These are phyloP conservation scores for Pseudocercospora musae DNA, from an alignment of 2,329 filamentous ascomycete genomes.

Conservation along the genomic window DNA sequence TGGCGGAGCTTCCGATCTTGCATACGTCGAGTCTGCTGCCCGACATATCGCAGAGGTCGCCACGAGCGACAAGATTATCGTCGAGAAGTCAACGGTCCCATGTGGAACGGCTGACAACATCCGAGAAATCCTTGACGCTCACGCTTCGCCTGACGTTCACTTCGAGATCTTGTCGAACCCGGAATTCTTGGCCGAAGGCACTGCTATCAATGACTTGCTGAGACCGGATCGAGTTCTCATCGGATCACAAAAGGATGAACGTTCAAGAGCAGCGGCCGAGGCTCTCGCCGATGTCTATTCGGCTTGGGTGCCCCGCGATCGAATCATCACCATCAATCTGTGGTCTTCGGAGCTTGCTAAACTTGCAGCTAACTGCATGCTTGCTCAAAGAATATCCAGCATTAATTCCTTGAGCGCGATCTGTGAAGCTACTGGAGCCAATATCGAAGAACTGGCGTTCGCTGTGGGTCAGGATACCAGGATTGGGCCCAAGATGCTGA, in stretches of 20 bases:
- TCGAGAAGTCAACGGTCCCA: conserved; percentile 79
- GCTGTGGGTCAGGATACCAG: conserved; percentile 65
- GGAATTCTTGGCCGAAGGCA: conserved; percentile 76
- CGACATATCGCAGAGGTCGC: conserved; percentile 65
- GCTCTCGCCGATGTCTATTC: conserved; percentile 65
- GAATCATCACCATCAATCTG: conserved; percentile 69
- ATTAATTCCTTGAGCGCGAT: conserved; percentile 80
- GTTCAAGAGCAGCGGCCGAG: conserved; percentile 60
- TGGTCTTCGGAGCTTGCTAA: conserved; percentile 79
- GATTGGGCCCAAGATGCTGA: conserved; percentile 70
- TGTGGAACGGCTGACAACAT: conserved; percentile 70
- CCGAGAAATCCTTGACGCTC: conserved; percentile 57
- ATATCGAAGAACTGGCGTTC: conserved; percentile 68
- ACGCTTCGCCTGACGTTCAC: conserved; percentile 58
- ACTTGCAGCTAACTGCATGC: conserved; percentile 74
- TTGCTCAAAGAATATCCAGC: conserved; percentile 75
- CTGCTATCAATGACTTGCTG: conserved; percentile 68
- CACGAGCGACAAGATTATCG: conserved; percentile 66
- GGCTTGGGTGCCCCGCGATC: conserved; percentile 64
- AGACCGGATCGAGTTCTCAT: conserved; percentile 72
- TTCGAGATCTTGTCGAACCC: conserved; percentile 80
- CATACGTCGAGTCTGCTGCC: conserved; percentile 67
- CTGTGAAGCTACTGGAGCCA: conserved; percentile 71
- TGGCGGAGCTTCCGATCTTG: conserved; percentile 69
- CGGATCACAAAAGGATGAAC: conserved; percentile 60